Percentiles rank a stretch among this genome's conserved stretches.
Conservation (phyloP, 345 rosid species). For the Ceriops zippeliana region DNA sequence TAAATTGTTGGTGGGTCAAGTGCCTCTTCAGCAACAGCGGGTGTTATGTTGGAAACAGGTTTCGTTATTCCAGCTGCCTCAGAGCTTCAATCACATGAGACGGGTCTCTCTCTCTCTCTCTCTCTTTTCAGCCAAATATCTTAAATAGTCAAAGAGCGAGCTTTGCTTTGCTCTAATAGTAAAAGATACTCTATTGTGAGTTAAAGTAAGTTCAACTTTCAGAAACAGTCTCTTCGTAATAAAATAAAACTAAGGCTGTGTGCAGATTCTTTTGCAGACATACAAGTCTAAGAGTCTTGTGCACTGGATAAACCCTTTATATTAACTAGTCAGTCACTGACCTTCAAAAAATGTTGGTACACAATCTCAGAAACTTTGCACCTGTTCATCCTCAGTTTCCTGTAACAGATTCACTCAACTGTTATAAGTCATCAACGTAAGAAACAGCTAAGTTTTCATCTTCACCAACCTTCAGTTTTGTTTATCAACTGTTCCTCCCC, state of each 20-base stretch:
- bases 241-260: not conserved
- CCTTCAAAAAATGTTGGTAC: slow-evolving; percentile 70
- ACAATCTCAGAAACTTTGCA: slow-evolving; percentile 63
- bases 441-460: not conserved
- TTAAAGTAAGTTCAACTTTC: too few species aligned
- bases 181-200: too few species aligned
- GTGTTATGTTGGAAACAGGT: slow-evolving; percentile 48
- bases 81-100: slow-evolving; percentile 8
- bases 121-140: too few species aligned
- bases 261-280: too few species aligned
- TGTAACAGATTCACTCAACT: slow-evolving; percentile 19
- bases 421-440: slow-evolving; percentile 9
- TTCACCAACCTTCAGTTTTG: slow-evolving; percentile 51
- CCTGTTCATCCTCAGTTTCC: slow-evolving; percentile 66
- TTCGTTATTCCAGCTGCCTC: slow-evolving; percentile 66
- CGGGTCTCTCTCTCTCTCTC: not conserved
- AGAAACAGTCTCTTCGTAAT: not conserved
- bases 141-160: too few species aligned
- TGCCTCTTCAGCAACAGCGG: slow-evolving; percentile 70
- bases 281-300: too few species aligned
- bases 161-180: too few species aligned
- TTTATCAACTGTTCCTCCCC: slow-evolving; percentile 44
- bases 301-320: too few species aligned
- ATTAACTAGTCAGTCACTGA: slow-evolving; percentile 16
- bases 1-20: slow-evolving; percentile 51